Base-by-base conservation (phyloP, 2,329 filamentous ascomycete genomes). In the Didymella sp. region DNA sequence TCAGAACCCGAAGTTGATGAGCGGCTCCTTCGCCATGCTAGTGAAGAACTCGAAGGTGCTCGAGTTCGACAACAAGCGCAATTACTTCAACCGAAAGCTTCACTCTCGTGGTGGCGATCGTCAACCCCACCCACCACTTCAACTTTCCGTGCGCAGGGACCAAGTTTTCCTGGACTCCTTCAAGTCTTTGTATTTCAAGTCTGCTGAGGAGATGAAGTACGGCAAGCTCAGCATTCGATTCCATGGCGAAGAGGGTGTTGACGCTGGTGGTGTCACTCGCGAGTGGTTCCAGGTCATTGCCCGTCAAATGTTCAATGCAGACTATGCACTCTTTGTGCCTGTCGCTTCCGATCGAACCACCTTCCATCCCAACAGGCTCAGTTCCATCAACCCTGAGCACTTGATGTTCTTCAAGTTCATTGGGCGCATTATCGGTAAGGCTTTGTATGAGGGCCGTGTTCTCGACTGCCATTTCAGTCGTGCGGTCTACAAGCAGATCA, bases 401-500 rank as follows among this genome's bases (percentile, higher is more conserved):
- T 79, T 98, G 58, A 87, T 92, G 82, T 99, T 97, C 85, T 99
- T 99, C 86, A 98, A 98, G 76, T 99, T 99, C 79, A 97, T 99
- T 70, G 95, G 95, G 38, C 91, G 95, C 46, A 92, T 99, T 77
- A 99, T 99, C 67, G 96, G 95, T 70, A 99, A 99, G 79, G 95
- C 95, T 33, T 84, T 99, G 45, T 99, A 98, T 76, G 96, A 99
- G 80, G 91, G 92, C 42, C 90, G 95, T 54, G 88, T 99, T 31
- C 87, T 99, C 27, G 95, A 99, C 77, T 99, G 95, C 77, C 96
- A 98, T 83, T 99, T 99, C 81, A 98, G 94, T 79, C 89, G 95
- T 73, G 96, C 96, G 13, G 94, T 99, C 48, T 99, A 99, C 84
- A 98, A 98, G 81, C 90, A 92, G 66, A 97, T 99, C 63, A 86